Conservation (phyloP, 139 green algal species). For the Chlamydomonas asymmetrica region DNA sequence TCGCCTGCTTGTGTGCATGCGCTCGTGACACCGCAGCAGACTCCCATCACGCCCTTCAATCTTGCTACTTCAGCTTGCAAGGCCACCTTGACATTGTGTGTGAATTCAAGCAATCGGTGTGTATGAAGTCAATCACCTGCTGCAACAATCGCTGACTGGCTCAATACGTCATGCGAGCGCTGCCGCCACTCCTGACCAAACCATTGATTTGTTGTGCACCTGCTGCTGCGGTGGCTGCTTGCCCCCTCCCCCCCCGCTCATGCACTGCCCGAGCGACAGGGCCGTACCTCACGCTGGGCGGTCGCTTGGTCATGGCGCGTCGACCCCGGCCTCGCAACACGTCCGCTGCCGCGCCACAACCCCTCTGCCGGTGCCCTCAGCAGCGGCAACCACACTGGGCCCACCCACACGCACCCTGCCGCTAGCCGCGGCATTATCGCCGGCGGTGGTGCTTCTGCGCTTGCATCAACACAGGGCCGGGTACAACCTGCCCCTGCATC, state of each 20-base stretch:
- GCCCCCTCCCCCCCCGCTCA: too few relatives aligned
- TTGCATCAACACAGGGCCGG: too few relatives aligned
- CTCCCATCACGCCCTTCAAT: background rate
- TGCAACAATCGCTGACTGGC: too few relatives aligned
- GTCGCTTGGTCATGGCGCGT: conserved; percentile 87
- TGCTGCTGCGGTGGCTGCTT: too few relatives aligned
- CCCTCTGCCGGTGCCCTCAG: background rate
- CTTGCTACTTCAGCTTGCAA: background rate
- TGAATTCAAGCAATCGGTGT: too few relatives aligned
- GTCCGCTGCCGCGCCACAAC: conserved; percentile 46
- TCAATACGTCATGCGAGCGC: too few relatives aligned
- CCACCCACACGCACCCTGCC: background rate
- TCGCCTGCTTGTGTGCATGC: too few relatives aligned
- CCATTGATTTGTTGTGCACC: too few relatives aligned
- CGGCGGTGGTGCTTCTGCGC: background rate
- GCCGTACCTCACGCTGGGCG: conserved; percentile 83
- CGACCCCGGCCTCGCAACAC: conserved; percentile 41
- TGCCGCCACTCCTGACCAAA: too few relatives aligned
- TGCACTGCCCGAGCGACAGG: too few relatives aligned
- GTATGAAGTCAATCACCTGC: too few relatives aligned
- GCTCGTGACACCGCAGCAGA: background rate
- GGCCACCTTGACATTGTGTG: background rate
- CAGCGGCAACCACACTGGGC: background rate
- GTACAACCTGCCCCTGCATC: too few relatives aligned
- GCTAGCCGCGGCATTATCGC: background rate